These are phyloP conservation scores for Kregervanrija fluxuum DNA, from an alignment of 805 yeast species.

Conservation along the genomic window DNA sequence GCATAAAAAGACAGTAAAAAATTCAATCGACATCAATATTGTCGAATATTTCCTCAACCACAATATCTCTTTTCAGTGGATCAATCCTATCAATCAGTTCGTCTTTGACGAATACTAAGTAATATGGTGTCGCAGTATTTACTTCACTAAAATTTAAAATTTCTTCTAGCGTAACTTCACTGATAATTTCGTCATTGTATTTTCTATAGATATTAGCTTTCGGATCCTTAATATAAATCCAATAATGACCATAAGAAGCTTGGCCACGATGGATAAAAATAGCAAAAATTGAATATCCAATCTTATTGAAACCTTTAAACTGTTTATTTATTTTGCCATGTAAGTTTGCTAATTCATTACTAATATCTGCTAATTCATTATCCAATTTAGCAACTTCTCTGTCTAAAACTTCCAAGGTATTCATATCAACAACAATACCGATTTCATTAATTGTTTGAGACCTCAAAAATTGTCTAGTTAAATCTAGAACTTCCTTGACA, in stretches of 20 bases:
- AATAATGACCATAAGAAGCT: slow-evolving; percentile 94
- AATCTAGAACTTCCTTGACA: slow-evolving; percentile 42
- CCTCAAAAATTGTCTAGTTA: slow-evolving; percentile 51
- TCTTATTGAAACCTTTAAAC: slow-evolving; percentile 50
- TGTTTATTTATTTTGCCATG: slow-evolving; percentile 47
- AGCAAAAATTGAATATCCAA: slow-evolving; percentile 82
- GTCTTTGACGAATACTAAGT: slow-evolving; percentile 73
- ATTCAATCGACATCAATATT: slow-evolving; percentile 2
- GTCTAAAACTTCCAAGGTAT: slow-evolving; percentile 41
- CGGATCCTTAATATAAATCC: slow-evolving; percentile 87
- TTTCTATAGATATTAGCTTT: slow-evolving; percentile 65
- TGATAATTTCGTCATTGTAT: slow-evolving; percentile 93
- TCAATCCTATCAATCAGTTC: slow-evolving; percentile 51
- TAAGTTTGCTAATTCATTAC: slow-evolving; percentile 35
- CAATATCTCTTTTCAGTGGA: slow-evolving; percentile 51
- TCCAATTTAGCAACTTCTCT: slow-evolving; percentile 41
- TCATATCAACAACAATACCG: slow-evolving; percentile 34
- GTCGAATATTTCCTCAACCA: slow-evolving; percentile 2
- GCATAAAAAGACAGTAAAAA: neutral
- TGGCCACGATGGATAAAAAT: slow-evolving; percentile 93
- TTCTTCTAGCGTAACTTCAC: slow-evolving; percentile 62
- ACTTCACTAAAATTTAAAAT: slow-evolving; percentile 59
- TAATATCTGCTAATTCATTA: slow-evolving; percentile 32
- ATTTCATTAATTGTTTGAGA: slow-evolving; percentile 30
- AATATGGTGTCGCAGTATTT: slow-evolving; percentile 91